phyloP scores from a whole-genome alignment of 345 rosid genomes.

The Eucalyptus decipiens region DNA sequence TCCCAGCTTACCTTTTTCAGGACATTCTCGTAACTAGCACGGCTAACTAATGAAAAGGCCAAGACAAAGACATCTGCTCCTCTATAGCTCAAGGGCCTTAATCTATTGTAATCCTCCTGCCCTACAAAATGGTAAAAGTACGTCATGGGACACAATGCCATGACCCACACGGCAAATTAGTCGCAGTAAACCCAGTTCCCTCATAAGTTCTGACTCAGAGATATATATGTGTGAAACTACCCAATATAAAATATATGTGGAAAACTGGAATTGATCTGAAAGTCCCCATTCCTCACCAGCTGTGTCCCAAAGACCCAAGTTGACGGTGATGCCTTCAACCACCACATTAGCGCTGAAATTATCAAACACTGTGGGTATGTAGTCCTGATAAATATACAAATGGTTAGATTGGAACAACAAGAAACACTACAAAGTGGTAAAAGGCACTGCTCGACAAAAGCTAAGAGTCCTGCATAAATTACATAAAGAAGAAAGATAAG shows the following conservation, averaged over 20 bases:
- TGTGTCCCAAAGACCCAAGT: constrained; percentile 96
- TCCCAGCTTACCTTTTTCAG: constrained; percentile 59
- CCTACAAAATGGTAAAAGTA: constrained; percentile 23
- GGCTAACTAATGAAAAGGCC: constrained; percentile 91
- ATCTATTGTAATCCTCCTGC: constrained; percentile 93
- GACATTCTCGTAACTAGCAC: constrained; percentile 93
- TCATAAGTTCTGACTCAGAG: background rate
- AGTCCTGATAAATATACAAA: constrained; percentile 50
- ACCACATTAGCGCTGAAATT: constrained; percentile 97
- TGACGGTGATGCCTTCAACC: constrained; percentile 88
- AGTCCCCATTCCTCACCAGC: constrained; percentile 41
- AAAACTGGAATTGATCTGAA: background rate
- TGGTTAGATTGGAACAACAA: background rate
- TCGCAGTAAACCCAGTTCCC: background rate
- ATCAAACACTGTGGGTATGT: constrained; percentile 93
- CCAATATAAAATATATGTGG: background rate
- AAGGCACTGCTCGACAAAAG: background rate
- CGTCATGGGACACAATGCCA: background rate
- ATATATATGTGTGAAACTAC: background rate
- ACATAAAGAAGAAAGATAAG: background rate
- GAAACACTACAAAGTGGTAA: background rate
- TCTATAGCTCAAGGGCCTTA: constrained; percentile 98
- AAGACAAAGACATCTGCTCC: constrained; percentile 94
- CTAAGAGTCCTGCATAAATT: background rate
- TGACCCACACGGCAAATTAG: background rate